Percentiles rank a stretch among this genome's conserved stretches.
phyloP scores from a whole-genome alignment of 1,139 yeast species.

The Candida tropicalis region DNA sequence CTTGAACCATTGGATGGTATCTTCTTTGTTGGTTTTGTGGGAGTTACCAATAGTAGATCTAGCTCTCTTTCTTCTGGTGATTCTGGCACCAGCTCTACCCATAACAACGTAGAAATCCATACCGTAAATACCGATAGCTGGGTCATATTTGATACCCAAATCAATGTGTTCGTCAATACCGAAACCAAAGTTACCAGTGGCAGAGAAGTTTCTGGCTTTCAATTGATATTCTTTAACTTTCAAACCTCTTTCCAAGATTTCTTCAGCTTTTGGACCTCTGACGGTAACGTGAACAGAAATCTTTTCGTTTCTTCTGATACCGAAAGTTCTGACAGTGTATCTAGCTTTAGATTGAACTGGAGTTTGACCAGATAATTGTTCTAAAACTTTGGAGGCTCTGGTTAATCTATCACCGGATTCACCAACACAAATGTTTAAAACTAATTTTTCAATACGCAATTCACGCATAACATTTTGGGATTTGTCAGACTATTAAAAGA shows the following conservation, averaged over 20 bases:
- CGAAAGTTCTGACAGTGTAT: conserved; percentile 99
- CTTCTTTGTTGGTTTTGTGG: conserved; percentile 93
- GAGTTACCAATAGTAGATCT: conserved; percentile 85
- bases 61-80: conserved; percentile 98
- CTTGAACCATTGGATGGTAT: conserved; percentile 98
- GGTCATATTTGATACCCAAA: conserved; percentile 99
- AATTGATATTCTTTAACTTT: conserved; percentile 99
- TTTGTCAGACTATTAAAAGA: conserved; percentile 28
- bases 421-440: conserved; percentile 99
- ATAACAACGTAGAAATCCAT: conserved; percentile 99
- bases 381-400: conserved; percentile 99
- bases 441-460: conserved; percentile 98
- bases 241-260: conserved; percentile 99
- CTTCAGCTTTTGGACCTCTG: conserved; percentile 99
- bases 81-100: conserved; percentile 99
- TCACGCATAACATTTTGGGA: conserved; percentile 87
- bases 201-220: conserved; percentile 91
- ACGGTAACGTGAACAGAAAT: conserved; percentile 99
- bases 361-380: conserved; percentile 99
- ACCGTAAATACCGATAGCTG: conserved; percentile 99
- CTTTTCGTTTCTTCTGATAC: conserved; percentile 99
- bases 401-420: conserved; percentile 99
- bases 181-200: conserved; percentile 99
- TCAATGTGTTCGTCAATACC: conserved; percentile 99
- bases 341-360: conserved; percentile 99